Evolutionary conservation across 169 alveolate genomes (phyloP), one percentile per base, ranked within the genome.

Genomic region (Eimeria maxima): DNA sequence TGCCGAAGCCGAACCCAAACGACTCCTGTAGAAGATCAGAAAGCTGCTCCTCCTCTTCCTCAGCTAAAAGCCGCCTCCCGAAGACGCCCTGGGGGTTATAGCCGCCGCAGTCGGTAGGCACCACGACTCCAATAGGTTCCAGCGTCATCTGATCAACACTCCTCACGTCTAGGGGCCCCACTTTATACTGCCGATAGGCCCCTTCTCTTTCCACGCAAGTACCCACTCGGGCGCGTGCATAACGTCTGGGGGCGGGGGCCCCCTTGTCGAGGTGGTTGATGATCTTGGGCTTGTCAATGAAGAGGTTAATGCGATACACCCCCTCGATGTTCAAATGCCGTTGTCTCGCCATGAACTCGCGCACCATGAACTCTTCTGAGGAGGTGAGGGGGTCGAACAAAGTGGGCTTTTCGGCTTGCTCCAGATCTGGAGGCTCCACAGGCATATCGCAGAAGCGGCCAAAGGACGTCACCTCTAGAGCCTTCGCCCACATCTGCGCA

Each of bases 361-460:
- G 90, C 45, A 97, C 98, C 84, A 93, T 74, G 92, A 95, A 88
- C 90, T 97, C 98, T 90, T 97, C 98, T 38, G 95, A 42, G 27
- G 97, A 90, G 44, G 98, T 97, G 73, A 97, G 27, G 1, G 97
- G 97, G 60, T 97, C 97, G 90, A 97, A 97, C 33, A 97, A 96
- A 1, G 98, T 97, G 42, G 67, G 73, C 42, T 95, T 97, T 29
- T 74, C 92, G n/a, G 95, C 95, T 14, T 63, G 89, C 33, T 78
- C 96, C 60, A 90, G 89, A 50, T 69, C 95, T 20, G 96, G 74
- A 16, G 97, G 97, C 47, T 69, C 91, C 50, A 93, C 84, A 45
- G 97, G 97, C 74, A 97, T 97, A 73, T 97, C 97, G 53, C 98
- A 97, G 76, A 96, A 97, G 22, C 90, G 87, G 67, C 98, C 98